Evolutionary conservation across 176 grass and related monocot genomes (phyloP), one percentile per base, ranked within the genome.

Genomic region (Oryza glaberrima): DNA sequence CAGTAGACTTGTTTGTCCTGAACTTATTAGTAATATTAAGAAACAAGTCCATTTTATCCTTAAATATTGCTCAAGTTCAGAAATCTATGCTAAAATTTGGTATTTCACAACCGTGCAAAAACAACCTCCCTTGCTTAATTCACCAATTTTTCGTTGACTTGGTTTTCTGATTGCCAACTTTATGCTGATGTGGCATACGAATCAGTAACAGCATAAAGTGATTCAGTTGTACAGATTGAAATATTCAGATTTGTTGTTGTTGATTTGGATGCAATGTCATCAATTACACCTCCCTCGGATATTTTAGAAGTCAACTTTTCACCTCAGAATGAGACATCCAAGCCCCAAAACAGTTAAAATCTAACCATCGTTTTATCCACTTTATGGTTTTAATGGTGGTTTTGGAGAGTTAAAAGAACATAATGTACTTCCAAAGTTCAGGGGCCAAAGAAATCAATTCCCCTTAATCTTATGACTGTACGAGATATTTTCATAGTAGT

Each of bases 401-500:
- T 67, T 46, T 60, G 23, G 36, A 78, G 76, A 12, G 65, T 83
- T 54, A 3, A 43, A 68, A 79, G 1, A 81, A 46, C 70, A 13
- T 68, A 32, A 3, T 32, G 30, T 32, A 46, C 38, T 36, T 34
- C 25, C 46, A 79, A 73, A 83, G 25, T 58, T 72, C 58, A 78
- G 68, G 44, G 68, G 23, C 17, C 76, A 84, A 67, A 79, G 7
- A 40, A 61, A 80, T 65, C 65, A 68, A 32, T 32, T 32, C 30
- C 30, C 30, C 30, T 32, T 32, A 2, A 32, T 32, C 30, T 32
- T 80, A 47, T 51, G 30, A 44, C 69, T 85, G 44, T 13, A 61
- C 46, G 7, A 81, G 10, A 72, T 7, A 72, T 5, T 79, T 52
- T 8, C 25, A 83, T 56, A 79, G 19, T 45, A 30, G 6, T 75